These are phyloP conservation scores for Asterella californica DNA, from an alignment of 225 moss, liverwort and hornwort genomes.

Conservation along the genomic window DNA sequence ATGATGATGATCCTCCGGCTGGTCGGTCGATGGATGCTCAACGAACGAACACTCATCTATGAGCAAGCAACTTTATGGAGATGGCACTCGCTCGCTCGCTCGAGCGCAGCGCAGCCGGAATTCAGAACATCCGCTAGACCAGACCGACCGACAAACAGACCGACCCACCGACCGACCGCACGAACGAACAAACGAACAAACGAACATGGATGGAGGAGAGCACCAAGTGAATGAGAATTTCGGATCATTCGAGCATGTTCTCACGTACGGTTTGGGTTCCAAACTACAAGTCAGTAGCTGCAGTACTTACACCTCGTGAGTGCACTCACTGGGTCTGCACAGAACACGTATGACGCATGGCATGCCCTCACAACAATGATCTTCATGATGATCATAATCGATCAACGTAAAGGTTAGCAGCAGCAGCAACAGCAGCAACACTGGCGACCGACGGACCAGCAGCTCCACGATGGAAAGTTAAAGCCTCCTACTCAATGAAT, in stretches of 20 bases:
- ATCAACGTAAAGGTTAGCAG: too few species aligned
- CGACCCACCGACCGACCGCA: background rate
- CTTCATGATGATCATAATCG: background rate
- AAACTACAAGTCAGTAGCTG: too few species aligned
- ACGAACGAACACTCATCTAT: background rate
- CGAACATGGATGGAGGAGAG: background rate
- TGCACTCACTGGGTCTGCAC: background rate
- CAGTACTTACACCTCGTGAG: background rate
- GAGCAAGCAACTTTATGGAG: background rate
- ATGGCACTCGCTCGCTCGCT: background rate
- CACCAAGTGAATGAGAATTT: background rate
- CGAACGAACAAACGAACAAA: background rate
- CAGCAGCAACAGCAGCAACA: too few species aligned
- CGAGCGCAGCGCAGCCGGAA: background rate
- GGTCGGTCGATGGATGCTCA: background rate
- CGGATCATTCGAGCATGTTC: background rate
- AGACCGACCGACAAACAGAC: background rate
- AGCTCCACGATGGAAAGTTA: too few species aligned
- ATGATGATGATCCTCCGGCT: background rate
- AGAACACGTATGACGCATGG: slow-evolving; percentile 3
- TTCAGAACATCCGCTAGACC: background rate
- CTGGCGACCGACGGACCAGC: background rate
- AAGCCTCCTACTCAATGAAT: too few species aligned
- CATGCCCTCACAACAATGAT: background rate
- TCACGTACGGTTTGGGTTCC: background rate